These are phyloP conservation scores for Candida insectalens DNA, from an alignment of 805 yeast species.

Conservation along the genomic window DNA sequence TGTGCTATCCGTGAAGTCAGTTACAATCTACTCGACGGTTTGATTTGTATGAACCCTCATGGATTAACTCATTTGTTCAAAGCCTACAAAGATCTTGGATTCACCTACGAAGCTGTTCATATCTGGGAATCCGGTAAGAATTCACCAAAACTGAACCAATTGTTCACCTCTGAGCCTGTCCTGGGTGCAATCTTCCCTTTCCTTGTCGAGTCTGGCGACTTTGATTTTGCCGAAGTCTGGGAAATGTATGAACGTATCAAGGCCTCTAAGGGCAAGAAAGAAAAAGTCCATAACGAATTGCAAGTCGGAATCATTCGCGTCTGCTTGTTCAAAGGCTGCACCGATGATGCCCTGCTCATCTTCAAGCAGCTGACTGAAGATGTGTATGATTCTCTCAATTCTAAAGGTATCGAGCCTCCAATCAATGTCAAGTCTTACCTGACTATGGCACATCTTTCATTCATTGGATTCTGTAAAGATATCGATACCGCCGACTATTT, in stretches of 20 bases:
- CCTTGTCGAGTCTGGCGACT: conserved; percentile 50
- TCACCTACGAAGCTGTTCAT: conserved; percentile 53
- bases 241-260: conserved; percentile 36
- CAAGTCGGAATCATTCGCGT: conserved; percentile 68
- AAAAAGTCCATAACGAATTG: conserved; percentile 34
- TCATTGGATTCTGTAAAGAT: conserved; percentile 71
- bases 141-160: conserved; percentile 27
- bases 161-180: conserved; percentile 54
- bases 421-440: conserved; percentile 39
- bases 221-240: conserved; percentile 50
- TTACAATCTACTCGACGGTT: conserved; percentile 35
- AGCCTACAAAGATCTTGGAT: conserved; percentile 49
- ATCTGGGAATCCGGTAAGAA: conserved; percentile 62
- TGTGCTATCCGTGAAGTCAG: conserved; percentile 43
- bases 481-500: conserved; percentile 62
- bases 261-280: conserved; percentile 22
- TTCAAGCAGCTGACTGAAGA: conserved; percentile 51
- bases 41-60: conserved; percentile 35
- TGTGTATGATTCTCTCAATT: conserved; percentile 28
- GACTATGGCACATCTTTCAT: conserved; percentile 66
- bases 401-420: conserved; percentile 23
- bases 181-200: conserved; percentile 63
- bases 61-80: conserved; percentile 51
- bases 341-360: conserved; percentile 52
- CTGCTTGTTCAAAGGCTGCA: conserved; percentile 54